Evolutionary conservation across 345 rosid genomes (phyloP).

Genomic region (Eucalyptus regnans): DNA sequence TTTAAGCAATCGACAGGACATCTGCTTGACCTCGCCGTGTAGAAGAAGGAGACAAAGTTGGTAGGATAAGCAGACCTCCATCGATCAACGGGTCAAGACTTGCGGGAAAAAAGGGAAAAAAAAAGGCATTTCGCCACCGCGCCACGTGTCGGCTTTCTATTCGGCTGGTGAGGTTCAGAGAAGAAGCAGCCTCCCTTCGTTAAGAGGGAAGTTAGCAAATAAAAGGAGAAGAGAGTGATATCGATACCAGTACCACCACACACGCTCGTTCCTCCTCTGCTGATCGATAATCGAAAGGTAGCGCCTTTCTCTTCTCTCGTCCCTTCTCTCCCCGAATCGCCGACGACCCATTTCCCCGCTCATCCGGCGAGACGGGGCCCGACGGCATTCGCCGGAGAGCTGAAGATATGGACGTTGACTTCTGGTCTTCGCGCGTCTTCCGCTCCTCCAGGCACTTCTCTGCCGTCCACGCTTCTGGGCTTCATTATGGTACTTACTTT

Average conservation of each 20-base stretch:
- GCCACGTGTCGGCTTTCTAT: conserved; percentile 13
- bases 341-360: not conserved
- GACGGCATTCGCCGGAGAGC: not conserved
- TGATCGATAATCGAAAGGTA: not conserved
- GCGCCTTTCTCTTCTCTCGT: not conserved
- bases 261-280: not conserved
- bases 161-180: not conserved
- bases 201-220: not conserved
- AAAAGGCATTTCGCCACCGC: not conserved
- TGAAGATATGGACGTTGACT: conserved; percentile 30
- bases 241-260: not conserved
- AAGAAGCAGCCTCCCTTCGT: not conserved
- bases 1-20: not conserved
- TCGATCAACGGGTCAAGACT: not conserved
- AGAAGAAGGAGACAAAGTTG: not conserved
- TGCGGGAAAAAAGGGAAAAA: not conserved
- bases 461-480: conserved; percentile 12
- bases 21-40: not conserved
- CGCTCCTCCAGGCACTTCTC: conserved; percentile 25
- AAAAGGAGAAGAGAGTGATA: not conserved
- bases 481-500: conserved; percentile 8
- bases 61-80: not conserved
- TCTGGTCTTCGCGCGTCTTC: conserved; percentile 18
- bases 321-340: not conserved
- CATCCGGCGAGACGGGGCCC: not conserved